Base-by-base conservation (phyloP, 2,329 filamentous ascomycete species). In the Penicillium sp. region DNA sequence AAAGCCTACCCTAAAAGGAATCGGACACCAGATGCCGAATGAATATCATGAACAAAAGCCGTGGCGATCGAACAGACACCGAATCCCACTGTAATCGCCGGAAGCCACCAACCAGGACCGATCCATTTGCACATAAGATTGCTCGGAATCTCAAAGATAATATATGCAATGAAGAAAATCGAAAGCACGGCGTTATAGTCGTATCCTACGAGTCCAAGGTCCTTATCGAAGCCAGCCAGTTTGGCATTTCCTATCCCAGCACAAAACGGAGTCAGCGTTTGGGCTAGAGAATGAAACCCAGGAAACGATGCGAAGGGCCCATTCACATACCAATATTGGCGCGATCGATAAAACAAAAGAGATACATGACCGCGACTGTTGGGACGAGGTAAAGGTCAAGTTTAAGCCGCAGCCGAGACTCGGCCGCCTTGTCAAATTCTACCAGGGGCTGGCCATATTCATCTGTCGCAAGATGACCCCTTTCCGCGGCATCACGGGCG, bases 281-380 rank as follows among this genome's bases (percentile, higher is more conserved):
- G 29, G 18, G 11, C 10, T 26, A 6, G 14, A n/a, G 14, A 39
- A 2, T 5, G 13, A 7, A 10, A 14, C 13, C 2, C 0, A 4
- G 6, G 36, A 23, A n/a, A 4, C 7, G 29, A 11, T 19, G 13
- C 9, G 7, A 11, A 7, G 8, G 26, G 9, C 11, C n/a, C 7
- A 18, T 32, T 11, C 14, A 51, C 57, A 8, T 65, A 85, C 86
- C 87, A 35, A 90, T 86, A 57, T 89, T 90, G 23, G 86, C 84
- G n/a, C 87, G 79, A 62, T 89, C 87, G 59, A 89, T 88, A 70
- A 89, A 89, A 72, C 86, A 89, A 64, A 89, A 89, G 0, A 89
- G 78, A 62, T 89, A 90, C 3, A 90, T 73, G 0, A 89, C 53
- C 0, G 85, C 74, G 0, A 89, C 85, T 0, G 84, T 87, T 0